Evolutionary conservation across 2,329 filamentous ascomycete genomes (phyloP), one percentile per base, ranked within the genome.

Genomic region (Scopulariopsis brevicaulis): DNA sequence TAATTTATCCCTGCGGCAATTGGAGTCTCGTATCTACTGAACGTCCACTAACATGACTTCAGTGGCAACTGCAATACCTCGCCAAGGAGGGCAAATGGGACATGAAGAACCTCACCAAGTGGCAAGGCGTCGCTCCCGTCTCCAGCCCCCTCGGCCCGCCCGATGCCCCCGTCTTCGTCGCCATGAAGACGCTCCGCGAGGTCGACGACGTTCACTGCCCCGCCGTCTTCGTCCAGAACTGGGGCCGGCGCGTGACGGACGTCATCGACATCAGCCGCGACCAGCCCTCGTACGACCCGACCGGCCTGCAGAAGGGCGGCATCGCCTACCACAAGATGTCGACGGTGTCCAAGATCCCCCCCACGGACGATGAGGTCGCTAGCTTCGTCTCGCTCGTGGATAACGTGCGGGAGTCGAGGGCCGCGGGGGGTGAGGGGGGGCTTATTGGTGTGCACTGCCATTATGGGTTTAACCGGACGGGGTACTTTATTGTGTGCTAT

Each of bases 1-100:
- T 56, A 25, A 28, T 35, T 43, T 7, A 15, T n/a, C 14, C 7
- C 24, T 32, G 52, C 18, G 6, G 10, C 40, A 22, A 43, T 37
- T 20, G 35, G n/a, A n/a, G 46, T 5, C 8, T 14, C n/a, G 11
- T 12, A 5, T 22, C 20, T 50, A 6, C 22, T 22, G 11, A 50
- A 8, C 20, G 4, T 50, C n/a, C 12, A 28, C 52, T 58, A 37
- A 35, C 54, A 96, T 15, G 89, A 85, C 82, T 93, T 32, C 89
- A 87, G 51, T 97, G 93, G 92, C 93, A 97, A 71, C 77, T 97
- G 18, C 88, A 93, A 65, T 87, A 94, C 65, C 82, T 97, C 25
- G 90, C 88, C 2, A 90, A 87, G 1, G 89, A 91, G 63, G 92
- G 92, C 3, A 97, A 97, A 73, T 97, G 93, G 93, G 93, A 96